phyloP scores from a whole-genome alignment of 208 protist species.

The Acanthamoeba lenticulata region DNA sequence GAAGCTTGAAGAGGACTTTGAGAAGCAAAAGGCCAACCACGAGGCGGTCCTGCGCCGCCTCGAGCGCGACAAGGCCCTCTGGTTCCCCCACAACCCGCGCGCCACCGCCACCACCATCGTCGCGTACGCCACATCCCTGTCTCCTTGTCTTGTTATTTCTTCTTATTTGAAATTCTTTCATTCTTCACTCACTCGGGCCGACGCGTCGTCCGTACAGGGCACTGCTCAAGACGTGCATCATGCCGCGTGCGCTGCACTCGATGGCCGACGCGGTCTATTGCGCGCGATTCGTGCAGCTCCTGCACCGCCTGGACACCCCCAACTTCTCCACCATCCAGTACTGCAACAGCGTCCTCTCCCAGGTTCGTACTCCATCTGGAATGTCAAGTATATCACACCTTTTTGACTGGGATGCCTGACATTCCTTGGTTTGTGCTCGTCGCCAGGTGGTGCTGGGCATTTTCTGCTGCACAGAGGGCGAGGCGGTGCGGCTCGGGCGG shows the following conservation, averaged over 20 bases:
- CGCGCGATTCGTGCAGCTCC: slow-evolving; percentile 76
- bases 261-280: slow-evolving; percentile 81
- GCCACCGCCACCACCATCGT: neutral
- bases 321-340: slow-evolving; percentile 77
- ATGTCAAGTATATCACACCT: too few relatives aligned
- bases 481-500: neutral
- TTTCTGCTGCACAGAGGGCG: slow-evolving; percentile 19
- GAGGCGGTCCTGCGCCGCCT: slow-evolving; percentile 57
- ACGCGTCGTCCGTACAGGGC: neutral
- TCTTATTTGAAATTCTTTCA: too few relatives aligned
- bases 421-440: too few relatives aligned
- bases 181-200: too few relatives aligned
- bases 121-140: too few relatives aligned
- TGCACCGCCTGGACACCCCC: slow-evolving; percentile 70
- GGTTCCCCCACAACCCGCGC: neutral
- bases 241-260: slow-evolving; percentile 76
- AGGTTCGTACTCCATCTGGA: too few relatives aligned
- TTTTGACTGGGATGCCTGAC: too few relatives aligned
- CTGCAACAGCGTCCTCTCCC: slow-evolving; percentile 62
- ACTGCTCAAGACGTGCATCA: slow-evolving; percentile 83
- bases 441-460: neutral
- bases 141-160: too few relatives aligned
- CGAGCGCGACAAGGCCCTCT: slow-evolving; percentile 13
- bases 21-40: slow-evolving; percentile 56
- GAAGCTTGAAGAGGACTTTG: slow-evolving; percentile 69